Evolutionary conservation across 2,329 filamentous ascomycete species (phyloP), one percentile per base, ranked within the genome.

Genomic region (Kalmusia sp.): DNA sequence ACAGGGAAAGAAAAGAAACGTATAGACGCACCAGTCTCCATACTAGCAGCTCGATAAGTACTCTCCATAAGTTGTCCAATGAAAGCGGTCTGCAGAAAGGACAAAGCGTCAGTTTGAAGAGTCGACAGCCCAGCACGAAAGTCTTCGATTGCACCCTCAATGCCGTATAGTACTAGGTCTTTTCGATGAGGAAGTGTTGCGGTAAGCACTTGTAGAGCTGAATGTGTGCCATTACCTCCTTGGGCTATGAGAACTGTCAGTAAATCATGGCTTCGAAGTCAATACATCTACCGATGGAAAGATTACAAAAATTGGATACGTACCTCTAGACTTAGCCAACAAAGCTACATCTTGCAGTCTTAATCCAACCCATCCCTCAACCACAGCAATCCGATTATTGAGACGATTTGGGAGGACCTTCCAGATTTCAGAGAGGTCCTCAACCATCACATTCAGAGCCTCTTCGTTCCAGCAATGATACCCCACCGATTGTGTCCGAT

Each of bases 401-500:
- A 74, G 15, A 3, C 48, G 49, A 1, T 9, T 9, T 1, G 45
- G 21, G 4, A 77, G 58, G 0, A 44, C 34, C 14, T 63, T 25
- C 77, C 78, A 82, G 4, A 65, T 65, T 0, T 33, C 27, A 1
- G 40, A 48, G 25, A 80, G 43, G 27, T 77, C 72, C 1, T 27
- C 12, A 0, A 59, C 65, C 77, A 81, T 79, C 1, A 31, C 31
- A 1, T 49, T 25, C 2, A 79, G 78, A 0, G 74, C 74, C 59
- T 81, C 77, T 43, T 75, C 63, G 45, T 82, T 82, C 79, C 79
- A 82, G 50, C 76, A 74, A n/a, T 56, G 72, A 1, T 28, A 34
- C 0, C 71, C 71, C 3, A 52, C 57, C 0, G 37, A 31, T 0
- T 3, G 0, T 0, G 77, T 79, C 3, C 0, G 47, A 44, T 81